Conservation (phyloP, 805 yeast species). For the Candida tallmaniae region DNA sequence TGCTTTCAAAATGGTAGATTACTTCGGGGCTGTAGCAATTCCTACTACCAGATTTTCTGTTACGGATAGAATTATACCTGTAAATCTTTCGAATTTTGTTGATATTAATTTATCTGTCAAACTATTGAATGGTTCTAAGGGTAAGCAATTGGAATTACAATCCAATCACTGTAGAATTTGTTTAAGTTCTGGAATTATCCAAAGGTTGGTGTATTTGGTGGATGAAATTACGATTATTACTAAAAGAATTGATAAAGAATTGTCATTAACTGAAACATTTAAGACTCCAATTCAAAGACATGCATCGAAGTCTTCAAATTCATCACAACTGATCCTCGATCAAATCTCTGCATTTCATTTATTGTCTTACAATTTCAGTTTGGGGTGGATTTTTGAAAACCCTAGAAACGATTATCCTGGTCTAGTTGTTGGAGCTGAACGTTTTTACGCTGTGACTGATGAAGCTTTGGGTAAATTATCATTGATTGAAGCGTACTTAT, state of each 20-base stretch:
- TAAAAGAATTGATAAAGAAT: constrained; percentile 4
- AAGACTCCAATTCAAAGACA: not conserved
- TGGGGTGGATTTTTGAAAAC: constrained; percentile 74
- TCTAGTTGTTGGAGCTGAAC: constrained; percentile 71
- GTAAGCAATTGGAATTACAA: constrained; percentile 51
- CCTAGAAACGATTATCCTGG: constrained; percentile 55
- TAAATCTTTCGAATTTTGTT: constrained; percentile 36
- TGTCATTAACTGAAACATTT: not conserved
- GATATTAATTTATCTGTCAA: constrained; percentile 45
- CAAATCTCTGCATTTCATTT: constrained; percentile 50
- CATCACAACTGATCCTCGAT: not conserved
- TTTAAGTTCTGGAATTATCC: constrained; percentile 48
- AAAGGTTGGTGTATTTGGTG: constrained; percentile 31
- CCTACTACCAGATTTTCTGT: constrained; percentile 41
- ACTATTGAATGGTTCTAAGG: constrained; percentile 30
- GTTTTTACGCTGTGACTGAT: constrained; percentile 62
- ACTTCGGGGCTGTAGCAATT: constrained; percentile 34
- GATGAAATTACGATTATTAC: constrained; percentile 18
- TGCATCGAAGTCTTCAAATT: no score
- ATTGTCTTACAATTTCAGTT: constrained; percentile 58
- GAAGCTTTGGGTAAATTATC: constrained; percentile 63
- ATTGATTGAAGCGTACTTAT: constrained; percentile 61
- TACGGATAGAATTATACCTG: constrained; percentile 35
- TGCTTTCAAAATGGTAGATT: constrained; percentile 7
- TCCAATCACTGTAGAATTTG: constrained; percentile 57